Base-by-base conservation (phyloP, 2,329 filamentous ascomycete genomes). In the Ophiocordyceps australis region DNA sequence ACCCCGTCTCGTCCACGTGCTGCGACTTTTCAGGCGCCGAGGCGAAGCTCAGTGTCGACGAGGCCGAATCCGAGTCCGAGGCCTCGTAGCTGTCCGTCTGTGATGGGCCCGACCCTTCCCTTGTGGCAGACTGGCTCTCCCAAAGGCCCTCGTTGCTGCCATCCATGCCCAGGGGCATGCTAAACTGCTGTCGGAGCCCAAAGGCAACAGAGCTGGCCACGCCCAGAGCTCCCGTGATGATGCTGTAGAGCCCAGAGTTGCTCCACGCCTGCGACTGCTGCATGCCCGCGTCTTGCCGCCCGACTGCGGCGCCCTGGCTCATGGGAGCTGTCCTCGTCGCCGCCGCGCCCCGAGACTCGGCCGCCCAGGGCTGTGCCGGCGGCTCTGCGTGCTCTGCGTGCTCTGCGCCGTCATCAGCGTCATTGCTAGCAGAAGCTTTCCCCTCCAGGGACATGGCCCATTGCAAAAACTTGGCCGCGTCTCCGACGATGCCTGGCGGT, bases 391-490 rank as follows among this genome's bases (percentile, higher is more conserved):
- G 14, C 11, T 3, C 12, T 2, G 5, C 4, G n/a, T 17, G 3
- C 23, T 9, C 23, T 16, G 14, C 22, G 23, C 14, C 10, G 10
- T 4, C 15, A 9, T 11, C 15, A 11, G 23, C 6, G 16, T 27
- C 18, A 6, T 23, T 22, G 21, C 22, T 4, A 27, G 20, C 15
- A 35, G 30, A 14, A 24, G 12, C 13, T 24, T 28, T 9, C 25
- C 26, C 17, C 20, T 17, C 8, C 31, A 54, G 56, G 5, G 54
- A 43, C 7, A 53, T 53, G 17, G 66, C 40, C 83, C 83, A 92
- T 30, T 82, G 67, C 10, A 89, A 46, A 37, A 92, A 91, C 46
- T 85, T 89, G 27, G 65, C 64, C 0, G 82, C 77, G 45, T 92
- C 83, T 22, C 61, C 61, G 15, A 81, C 65, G 38, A 93, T 89